These are phyloP conservation scores for Tricholoma furcatifolium DNA, from an alignment of 768 basidiomycete species.

Conservation along the genomic window DNA sequence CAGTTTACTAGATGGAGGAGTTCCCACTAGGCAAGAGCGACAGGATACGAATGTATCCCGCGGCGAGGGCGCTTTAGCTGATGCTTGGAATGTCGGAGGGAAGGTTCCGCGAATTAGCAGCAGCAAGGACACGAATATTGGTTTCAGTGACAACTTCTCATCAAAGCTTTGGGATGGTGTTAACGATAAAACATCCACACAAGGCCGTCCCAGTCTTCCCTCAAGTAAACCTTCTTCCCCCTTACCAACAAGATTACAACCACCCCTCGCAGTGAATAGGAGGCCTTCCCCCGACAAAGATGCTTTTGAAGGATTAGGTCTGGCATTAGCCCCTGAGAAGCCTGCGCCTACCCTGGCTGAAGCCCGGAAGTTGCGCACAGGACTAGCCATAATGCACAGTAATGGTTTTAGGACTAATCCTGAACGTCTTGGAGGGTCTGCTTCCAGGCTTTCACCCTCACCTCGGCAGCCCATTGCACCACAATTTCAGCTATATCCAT, in stretches of 20 bases:
- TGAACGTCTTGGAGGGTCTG: constrained; percentile 21
- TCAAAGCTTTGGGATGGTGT: constrained; percentile 57
- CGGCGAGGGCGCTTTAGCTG: constrained; percentile 23
- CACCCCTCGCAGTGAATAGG: constrained; percentile 9
- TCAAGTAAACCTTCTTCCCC: constrained; percentile 15
- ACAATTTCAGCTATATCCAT: constrained; percentile 25
- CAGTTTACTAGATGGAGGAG: constrained; percentile 36
- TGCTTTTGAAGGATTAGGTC: constrained; percentile 76
- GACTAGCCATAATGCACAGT: constrained; percentile 54
- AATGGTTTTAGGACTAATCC: constrained; percentile 28
- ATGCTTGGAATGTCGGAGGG: constrained; percentile 39
- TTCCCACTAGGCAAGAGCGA: constrained; percentile 42
- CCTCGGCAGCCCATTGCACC: constrained; percentile 28
- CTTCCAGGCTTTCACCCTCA: constrained; percentile 33
- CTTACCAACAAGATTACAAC: constrained; percentile 2
- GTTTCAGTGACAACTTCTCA: constrained; percentile 71
- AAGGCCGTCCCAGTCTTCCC: constrained; percentile 13
- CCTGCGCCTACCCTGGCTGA: constrained; percentile 72
- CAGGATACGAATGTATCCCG: constrained; percentile 31
- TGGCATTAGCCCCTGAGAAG: constrained; percentile 40
- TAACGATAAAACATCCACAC: constrained; percentile 20
- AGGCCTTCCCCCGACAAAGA: constrained; percentile 45
- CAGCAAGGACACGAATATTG: constrained; percentile 25
- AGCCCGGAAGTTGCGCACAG: constrained; percentile 70
- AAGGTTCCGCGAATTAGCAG: constrained; percentile 16